These are phyloP conservation scores for Ogataea paradorogensis DNA, from an alignment of 805 yeast species.

Conservation along the genomic window DNA sequence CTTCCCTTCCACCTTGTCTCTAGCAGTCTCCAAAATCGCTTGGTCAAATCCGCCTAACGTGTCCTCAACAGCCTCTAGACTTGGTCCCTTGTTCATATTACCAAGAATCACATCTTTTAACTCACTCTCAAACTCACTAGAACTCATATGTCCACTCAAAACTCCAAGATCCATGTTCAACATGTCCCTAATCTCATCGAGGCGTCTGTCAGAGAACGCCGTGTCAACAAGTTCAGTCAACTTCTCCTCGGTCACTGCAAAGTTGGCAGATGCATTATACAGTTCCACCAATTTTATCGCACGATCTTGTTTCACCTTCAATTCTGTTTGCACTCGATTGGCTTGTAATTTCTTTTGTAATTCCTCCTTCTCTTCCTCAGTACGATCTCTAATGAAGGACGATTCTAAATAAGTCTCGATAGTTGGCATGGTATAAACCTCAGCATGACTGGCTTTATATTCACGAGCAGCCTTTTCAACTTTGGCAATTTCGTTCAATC, in stretches of 20 bases:
- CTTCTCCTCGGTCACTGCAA: conserved; percentile 70
- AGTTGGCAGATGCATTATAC: conserved; percentile 66
- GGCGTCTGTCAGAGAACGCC: conserved; percentile 45
- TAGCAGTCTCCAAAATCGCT: conserved; percentile 25
- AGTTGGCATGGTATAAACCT: conserved; percentile 74
- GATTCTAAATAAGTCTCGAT: conserved; percentile 63
- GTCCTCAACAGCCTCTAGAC: conserved; percentile 32
- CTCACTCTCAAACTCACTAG: conserved; percentile 23
- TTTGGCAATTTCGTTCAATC: conserved; percentile 26
- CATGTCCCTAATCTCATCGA: conserved; percentile 24
- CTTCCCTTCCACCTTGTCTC: conserved; percentile 22
- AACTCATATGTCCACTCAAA: conserved; percentile 23
- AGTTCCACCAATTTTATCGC: conserved; percentile 62
- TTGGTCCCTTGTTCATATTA: conserved; percentile 31
- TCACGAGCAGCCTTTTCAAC: conserved; percentile 32
- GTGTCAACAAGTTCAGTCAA: conserved; percentile 54
- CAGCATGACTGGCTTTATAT: conserved; percentile 48
- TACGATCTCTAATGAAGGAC: conserved; percentile 70
- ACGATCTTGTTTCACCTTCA: conserved; percentile 49
- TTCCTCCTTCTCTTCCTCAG: conserved; percentile 61
- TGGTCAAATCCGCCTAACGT: conserved; percentile 28
- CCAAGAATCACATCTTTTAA: conserved; percentile 32
- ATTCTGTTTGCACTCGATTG: conserved; percentile 59
- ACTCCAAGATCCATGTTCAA: conserved; percentile 19
- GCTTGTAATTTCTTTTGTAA: conserved; percentile 59